Conservation (phyloP, 1,284 basidiomycete genomes). For the Peniophora sp. region DNA sequence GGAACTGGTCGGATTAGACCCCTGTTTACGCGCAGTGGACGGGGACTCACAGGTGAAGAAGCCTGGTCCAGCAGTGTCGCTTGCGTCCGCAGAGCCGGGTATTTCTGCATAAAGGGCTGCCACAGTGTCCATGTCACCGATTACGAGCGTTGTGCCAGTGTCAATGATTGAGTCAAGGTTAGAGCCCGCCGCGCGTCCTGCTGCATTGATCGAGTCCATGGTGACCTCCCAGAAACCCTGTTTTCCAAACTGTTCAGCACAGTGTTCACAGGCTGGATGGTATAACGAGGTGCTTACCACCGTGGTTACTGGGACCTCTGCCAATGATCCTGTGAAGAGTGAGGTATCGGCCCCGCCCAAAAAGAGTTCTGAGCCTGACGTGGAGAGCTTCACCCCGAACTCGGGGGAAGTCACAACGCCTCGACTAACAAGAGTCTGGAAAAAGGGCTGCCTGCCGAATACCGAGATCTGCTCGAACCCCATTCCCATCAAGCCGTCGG, state of each 20-base stretch:
- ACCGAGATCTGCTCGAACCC: constrained; percentile 18
- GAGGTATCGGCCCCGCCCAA: constrained; percentile 27
- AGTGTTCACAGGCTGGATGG: neutral
- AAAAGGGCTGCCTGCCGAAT: constrained; percentile 13
- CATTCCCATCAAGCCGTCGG: constrained; percentile 24
- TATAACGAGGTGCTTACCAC: constrained; percentile 12
- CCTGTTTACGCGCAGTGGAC: neutral
- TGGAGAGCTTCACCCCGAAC: neutral
- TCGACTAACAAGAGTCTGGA: constrained; percentile 8
- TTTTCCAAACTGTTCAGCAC: neutral
- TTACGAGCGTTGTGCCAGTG: constrained; percentile 5
- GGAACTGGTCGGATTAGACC: constrained; percentile 14
- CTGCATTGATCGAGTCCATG: constrained; percentile 12
- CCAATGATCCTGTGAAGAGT: constrained; percentile 14
- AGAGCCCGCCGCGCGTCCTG: constrained; percentile 7
- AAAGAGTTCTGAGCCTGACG: constrained; percentile 25
- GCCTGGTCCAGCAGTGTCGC: constrained; percentile 6
- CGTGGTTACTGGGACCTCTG: constrained; percentile 14
- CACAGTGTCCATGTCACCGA: neutral
- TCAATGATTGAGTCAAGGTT: constrained; percentile 5
- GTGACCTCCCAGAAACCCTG: constrained; percentile 20
- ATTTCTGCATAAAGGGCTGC: constrained; percentile 11
- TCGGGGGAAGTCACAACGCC: neutral
- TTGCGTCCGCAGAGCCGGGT: constrained; percentile 16
- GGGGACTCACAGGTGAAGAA: constrained; percentile 10